Percentiles rank a stretch among this genome's conserved stretches.
phyloP scores from a whole-genome alignment of 1,139 yeast species.

The Nakaseomyces kungkrabaensis region DNA sequence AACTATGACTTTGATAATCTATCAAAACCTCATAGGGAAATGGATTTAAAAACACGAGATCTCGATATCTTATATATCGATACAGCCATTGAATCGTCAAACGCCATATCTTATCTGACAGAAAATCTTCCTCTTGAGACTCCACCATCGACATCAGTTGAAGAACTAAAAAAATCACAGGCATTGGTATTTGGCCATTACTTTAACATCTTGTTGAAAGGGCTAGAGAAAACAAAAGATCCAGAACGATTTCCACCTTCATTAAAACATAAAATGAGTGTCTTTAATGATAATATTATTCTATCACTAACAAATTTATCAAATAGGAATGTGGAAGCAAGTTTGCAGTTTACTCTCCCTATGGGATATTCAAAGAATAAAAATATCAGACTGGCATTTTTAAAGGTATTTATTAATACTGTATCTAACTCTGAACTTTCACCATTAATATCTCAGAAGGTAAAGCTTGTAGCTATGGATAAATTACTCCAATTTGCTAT shows the following conservation, averaged over 20 bases:
- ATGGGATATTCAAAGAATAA: constrained; percentile 65
- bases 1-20: constrained; percentile 29
- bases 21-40: constrained; percentile 26
- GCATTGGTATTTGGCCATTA: constrained; percentile 61
- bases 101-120: constrained; percentile 46
- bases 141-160: constrained; percentile 49
- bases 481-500: constrained; percentile 17
- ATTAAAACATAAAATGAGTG: constrained; percentile 43
- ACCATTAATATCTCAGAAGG: constrained; percentile 21
- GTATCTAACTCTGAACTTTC: constrained; percentile 34
- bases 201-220: constrained; percentile 60
- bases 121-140: constrained; percentile 50
- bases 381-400: constrained; percentile 58
- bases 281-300: constrained; percentile 57
- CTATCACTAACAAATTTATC: constrained; percentile 58
- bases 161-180: constrained; percentile 48
- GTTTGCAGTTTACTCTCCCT: constrained; percentile 66
- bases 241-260: constrained; percentile 30
- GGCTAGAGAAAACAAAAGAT: constrained; percentile 50
- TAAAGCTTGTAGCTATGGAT: constrained; percentile 28
- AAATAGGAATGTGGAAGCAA: constrained; percentile 66
- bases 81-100: constrained; percentile 56
- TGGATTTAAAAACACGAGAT: constrained; percentile 33
- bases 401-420: constrained; percentile 67
- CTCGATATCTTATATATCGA: constrained; percentile 49